Base-by-base conservation (phyloP, 2,329 filamentous ascomycete species). In the Myotisia sp. region DNA sequence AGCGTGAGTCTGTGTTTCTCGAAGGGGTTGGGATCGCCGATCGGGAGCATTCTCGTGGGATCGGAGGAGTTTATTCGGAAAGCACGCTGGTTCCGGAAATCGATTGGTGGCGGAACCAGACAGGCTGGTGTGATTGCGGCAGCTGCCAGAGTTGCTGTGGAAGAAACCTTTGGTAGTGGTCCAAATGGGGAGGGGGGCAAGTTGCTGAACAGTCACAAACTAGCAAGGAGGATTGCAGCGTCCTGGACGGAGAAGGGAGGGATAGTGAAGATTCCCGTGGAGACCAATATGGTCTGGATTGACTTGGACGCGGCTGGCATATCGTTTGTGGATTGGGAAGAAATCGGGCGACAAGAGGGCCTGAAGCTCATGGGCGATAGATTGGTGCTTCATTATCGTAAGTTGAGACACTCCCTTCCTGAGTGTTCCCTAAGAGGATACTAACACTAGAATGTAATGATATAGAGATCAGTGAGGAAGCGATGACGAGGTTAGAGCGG, bases 251-350 rank as follows among this genome's bases (percentile, higher is more conserved):
- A 59, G 10, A 62, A 76, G 33, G 83, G 83, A 3, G 84, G 83
- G 1, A 72, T 70, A 55, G 57, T 84, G 37, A 56, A 66, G 13
- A 65, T 76, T 39, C 77, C 79, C 0, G 76, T 80, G 1, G 76
- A 92, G 50, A 92, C 84, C n/a, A 92, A 92, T 58, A 92, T 92
- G 81, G 73, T 83, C 21, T 92, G 82, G 83, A 50, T 92, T 38
- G 77, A 92, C 53, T 60, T 90, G 10, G 68, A 73, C 19, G 67
- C 67, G 1, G 68, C 71, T 7, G 70, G 71, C 0, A 52, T 76
- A 20, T 58, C 62, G 3, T 52, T 52, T 3, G 63, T 68, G 33
- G 62, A 68, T 26, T 70, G 76, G 40, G 64, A 69, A 6, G 60
- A 64, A 37, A 54, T 70, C 23, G 74, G 65, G 2, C 56, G 68